Evolutionary conservation across 1,284 basidiomycete genomes (phyloP), one percentile per base, ranked within the genome.

Genomic region (Puccinia coronata): DNA sequence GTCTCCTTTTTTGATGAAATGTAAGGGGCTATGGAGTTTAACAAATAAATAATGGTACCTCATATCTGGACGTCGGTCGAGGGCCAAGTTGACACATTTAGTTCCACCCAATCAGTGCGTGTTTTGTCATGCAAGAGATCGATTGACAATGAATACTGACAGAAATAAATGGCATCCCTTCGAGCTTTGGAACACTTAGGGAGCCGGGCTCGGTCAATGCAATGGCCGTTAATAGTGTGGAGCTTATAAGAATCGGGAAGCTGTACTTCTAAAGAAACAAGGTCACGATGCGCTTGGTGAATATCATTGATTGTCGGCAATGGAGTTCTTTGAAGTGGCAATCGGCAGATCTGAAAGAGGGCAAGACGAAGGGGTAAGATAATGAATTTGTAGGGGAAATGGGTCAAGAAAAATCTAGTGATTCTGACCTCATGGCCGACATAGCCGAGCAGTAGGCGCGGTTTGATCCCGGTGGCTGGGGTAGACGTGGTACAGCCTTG

Each of bases 221-320:
- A 43, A 72, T 80, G 79, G 18, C 57, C 69, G 25, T 61, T 80
- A 28, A 70, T 28, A 11, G 11, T 74, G 28, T 49, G 31, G 2
- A 80, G 41, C 34, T 73, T 72, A 31, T 73, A 41, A 65, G 79
- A 43, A 3, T 73, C 70, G 18, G 69, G 59, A 12, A 80, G 70
- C 11, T 80, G 79, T 20, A 41, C 43, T 65, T 80, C 79, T 16
- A 80, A 63, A 0, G 79, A 72, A 41, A 49, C 55, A 16, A 80
- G 34, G 43, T 80, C 79, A 25, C 69, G 70, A 73, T 73, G 70
- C 23, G 79, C 79, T 80, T 80, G 79, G 12, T 71, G 55, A 31
- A 80, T 57, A 63, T 80, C 79, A 63, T 80, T 72, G 57, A 80
- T 73, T 34, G 79, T 80, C 36, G 79, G 79, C 18, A 73, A 51